Evolutionary conservation across 768 basidiomycete species (phyloP).

Genomic region (Collybia sordida): DNA sequence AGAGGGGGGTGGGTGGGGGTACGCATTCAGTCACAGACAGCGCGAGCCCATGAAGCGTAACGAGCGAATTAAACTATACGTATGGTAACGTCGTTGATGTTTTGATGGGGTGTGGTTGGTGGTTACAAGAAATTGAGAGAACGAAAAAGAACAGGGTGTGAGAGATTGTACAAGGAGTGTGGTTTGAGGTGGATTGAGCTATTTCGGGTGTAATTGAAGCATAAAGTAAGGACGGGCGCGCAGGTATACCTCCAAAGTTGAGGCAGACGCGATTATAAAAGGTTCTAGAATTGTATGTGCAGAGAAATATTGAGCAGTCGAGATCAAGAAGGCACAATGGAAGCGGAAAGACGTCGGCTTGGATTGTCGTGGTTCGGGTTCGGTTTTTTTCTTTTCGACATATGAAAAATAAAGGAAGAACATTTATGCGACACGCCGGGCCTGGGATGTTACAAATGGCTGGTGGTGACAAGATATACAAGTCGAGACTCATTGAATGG

Average conservation of each 20-base stretch:
- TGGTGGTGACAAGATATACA: neutral
- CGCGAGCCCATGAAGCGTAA: neutral
- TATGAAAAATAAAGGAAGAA: no score
- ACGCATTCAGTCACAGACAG: neutral
- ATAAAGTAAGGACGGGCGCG: neutral
- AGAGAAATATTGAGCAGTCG: neutral
- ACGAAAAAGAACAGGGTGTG: neutral
- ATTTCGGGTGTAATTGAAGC: neutral
- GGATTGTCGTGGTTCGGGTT: no score
- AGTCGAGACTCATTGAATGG: neutral
- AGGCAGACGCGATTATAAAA: neutral
- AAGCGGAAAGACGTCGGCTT: neutral
- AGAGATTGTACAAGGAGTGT: constrained; percentile 1
- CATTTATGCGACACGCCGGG: no score
- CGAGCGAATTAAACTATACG: no score
- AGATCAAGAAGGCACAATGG: neutral
- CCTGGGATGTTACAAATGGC: neutral
- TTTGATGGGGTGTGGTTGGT: no score
- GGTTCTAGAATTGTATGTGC: neutral
- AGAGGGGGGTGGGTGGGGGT: neutral
- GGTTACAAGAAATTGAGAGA: neutral
- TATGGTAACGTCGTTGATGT: neutral
- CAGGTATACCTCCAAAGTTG: neutral
- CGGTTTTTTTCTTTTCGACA: neutral
- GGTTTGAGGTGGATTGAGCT: neutral